A percentile compares a stretch with the other conserved stretches of the same genome.
phyloP scores from a whole-genome alignment of 345 rosid genomes.

The Salix brachista region DNA sequence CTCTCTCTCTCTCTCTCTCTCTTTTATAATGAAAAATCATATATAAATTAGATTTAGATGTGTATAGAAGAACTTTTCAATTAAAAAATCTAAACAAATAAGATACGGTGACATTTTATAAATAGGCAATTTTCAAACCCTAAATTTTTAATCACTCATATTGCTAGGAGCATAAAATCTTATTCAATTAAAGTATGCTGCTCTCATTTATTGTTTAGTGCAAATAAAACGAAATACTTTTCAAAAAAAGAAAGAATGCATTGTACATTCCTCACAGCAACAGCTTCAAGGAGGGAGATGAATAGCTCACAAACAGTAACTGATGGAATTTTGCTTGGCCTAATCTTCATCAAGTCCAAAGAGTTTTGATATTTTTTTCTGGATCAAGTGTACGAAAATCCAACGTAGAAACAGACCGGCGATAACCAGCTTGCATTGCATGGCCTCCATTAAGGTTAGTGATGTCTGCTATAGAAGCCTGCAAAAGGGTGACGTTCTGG shows the following conservation, averaged over 20 bases:
- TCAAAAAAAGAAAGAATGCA: not conserved
- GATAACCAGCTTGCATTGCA: constrained; percentile 25
- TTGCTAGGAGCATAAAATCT: too few relatives aligned
- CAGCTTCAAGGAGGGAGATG: not conserved
- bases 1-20: too few relatives aligned
- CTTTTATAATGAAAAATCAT: too few relatives aligned
- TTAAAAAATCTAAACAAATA: too few relatives aligned
- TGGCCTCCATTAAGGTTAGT: constrained; percentile 37
- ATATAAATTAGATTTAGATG: too few relatives aligned
- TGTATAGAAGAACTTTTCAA: too few relatives aligned
- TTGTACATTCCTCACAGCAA: not conserved
- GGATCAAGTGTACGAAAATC: constrained; percentile 48
- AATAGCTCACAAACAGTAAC: not conserved
- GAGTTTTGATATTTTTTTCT: constrained; percentile 35
- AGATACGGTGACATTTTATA: too few relatives aligned
- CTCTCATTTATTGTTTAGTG: not conserved
- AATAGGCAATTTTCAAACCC: too few relatives aligned
- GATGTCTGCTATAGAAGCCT: constrained; percentile 54
- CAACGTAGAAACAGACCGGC: constrained; percentile 49
- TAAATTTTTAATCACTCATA: too few relatives aligned
- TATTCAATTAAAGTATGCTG: too few relatives aligned
- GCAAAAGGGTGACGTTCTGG: constrained; percentile 48
- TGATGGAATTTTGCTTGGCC: not conserved
- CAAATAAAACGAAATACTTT: not conserved
- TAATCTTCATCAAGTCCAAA: constrained; percentile 26